Base-by-base conservation (phyloP, 202 grass and related monocot genomes). In the Cymbopogon flexuosus region DNA sequence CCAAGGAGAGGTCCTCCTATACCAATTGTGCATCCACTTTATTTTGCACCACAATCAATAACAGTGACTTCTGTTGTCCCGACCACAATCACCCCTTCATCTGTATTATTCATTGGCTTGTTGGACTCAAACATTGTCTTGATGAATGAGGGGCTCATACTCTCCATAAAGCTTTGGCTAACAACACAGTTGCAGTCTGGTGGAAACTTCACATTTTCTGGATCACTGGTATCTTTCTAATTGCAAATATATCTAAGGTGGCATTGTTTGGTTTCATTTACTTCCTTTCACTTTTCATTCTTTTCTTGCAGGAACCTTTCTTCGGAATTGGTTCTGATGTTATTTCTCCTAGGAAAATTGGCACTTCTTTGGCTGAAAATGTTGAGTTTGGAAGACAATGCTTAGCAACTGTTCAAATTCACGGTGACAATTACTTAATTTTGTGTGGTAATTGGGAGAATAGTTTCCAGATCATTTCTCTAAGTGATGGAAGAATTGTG, bases 121-220 rank as follows among this genome's bases (percentile, higher is more conserved):
- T 76, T 98, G 73, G 84, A 98, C 64, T 91, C 90, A 65, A 92
- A 93, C 62, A 78, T 95, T 77, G 73, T 98, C 37, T 49, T 98
- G 24, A 84, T 98, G 76, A 91, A 88, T 34, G 79, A 93, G 84
- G 86, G 84, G n/a, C 88, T 98, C 76, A 78, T 76, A 62, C 84
- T 98, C 59, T 95, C 92, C 29, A 80, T 91, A 73, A 98, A 98
- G 84, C 81, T 89, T 75, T 95, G 96, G 92, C 42, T 98, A 68
- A 93, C 96, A 66, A 94, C 96, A 24, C 90, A 94, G 70, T 79
- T 98, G 71, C 96, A 91, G 65, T 87, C 86, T 80, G 92, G 92
- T 89, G 96, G 96, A 84, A 98, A 90, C 73, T 89, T 98, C 76
- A 98, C 96, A 54, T 98, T 98, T 89, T 98, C 96, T 84, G 96